A percentile compares a stretch with the other conserved stretches of the same genome.
Conservation (phyloP, 768 basidiomycete species). For the Leccinum ochraceum region DNA sequence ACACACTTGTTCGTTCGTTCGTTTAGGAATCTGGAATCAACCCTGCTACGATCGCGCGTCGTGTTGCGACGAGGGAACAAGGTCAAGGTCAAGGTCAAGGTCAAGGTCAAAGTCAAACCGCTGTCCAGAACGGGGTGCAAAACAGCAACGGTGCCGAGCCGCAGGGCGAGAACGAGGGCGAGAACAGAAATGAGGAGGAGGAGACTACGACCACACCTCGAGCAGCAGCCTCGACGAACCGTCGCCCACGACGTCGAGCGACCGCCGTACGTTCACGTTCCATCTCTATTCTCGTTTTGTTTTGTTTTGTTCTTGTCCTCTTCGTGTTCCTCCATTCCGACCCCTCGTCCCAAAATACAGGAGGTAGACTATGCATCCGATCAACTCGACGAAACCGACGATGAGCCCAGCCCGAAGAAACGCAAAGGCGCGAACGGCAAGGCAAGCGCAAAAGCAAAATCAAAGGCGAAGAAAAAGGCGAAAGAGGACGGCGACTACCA, state of each 20-base stretch:
- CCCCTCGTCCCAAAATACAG: conserved; percentile 4
- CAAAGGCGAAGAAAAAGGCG: conserved; percentile 39
- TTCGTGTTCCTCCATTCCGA: background rate
- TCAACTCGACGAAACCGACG: conserved; percentile 65
- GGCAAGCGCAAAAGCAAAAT: conserved; percentile 41
- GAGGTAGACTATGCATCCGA: conserved; percentile 65
- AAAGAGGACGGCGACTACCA: conserved; percentile 51
- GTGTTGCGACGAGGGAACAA: conserved; percentile 34
- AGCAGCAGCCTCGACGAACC: conserved; percentile 12
- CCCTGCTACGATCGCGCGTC: conserved; percentile 40
- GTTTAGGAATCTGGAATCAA: conserved; percentile 55
- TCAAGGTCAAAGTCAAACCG: conserved; percentile 35
- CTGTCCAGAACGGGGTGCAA: conserved; percentile 12
- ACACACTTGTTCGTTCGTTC: background rate
- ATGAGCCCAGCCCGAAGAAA: conserved; percentile 49
- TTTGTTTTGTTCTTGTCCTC: background rate
- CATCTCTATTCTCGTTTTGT: background rate
- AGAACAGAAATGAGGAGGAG: background rate
- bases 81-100: conserved; percentile 31
- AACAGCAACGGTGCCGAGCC: conserved; percentile 12
- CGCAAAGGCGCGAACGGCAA: conserved; percentile 50
- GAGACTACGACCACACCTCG: background rate
- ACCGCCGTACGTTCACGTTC: conserved; percentile 11
- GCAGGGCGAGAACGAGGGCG: conserved; percentile 16
- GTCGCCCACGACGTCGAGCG: conserved; percentile 18